Conservation (phyloP, 2,329 filamentous ascomycete species). For the Verticillium tricorpus region DNA sequence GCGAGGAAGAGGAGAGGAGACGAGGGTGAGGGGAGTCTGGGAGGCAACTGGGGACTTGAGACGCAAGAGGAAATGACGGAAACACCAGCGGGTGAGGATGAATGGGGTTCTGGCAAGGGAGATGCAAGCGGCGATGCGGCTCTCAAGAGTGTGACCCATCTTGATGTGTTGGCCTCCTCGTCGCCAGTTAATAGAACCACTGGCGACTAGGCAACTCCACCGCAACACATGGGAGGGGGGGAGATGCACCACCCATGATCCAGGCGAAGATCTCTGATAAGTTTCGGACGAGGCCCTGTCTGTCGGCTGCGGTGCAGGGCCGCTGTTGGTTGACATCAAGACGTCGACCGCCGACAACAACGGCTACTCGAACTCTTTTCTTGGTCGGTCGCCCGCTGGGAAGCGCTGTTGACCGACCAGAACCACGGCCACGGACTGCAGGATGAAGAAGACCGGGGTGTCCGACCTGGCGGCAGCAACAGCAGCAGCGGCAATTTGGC, state of each 20-base stretch:
- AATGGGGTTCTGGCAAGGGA: constrained; percentile 23
- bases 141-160: constrained; percentile 65
- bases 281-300: constrained; percentile 24
- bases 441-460: background rate
- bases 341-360: background rate
- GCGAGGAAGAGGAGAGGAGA: background rate
- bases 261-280: constrained; percentile 45
- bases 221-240: constrained; percentile 41
- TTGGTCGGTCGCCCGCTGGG: background rate
- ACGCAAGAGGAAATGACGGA: constrained; percentile 29
- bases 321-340: background rate
- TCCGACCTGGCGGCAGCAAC: background rate
- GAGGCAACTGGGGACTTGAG: constrained; percentile 26
- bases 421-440: background rate
- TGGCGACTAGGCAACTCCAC: constrained; percentile 61
- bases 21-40: background rate
- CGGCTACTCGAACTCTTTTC: background rate
- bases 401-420: background rate
- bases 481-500: background rate
- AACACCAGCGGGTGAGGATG: constrained; percentile 32
- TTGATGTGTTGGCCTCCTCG: constrained; percentile 88
- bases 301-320: constrained; percentile 1
- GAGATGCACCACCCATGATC: constrained; percentile 37
- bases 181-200: constrained; percentile 72
- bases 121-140: constrained; percentile 63